Percentiles rank a stretch among this genome's conserved stretches.
phyloP scores from a whole-genome alignment of 1,284 basidiomycete species.

The Leccinum colubrinum region DNA sequence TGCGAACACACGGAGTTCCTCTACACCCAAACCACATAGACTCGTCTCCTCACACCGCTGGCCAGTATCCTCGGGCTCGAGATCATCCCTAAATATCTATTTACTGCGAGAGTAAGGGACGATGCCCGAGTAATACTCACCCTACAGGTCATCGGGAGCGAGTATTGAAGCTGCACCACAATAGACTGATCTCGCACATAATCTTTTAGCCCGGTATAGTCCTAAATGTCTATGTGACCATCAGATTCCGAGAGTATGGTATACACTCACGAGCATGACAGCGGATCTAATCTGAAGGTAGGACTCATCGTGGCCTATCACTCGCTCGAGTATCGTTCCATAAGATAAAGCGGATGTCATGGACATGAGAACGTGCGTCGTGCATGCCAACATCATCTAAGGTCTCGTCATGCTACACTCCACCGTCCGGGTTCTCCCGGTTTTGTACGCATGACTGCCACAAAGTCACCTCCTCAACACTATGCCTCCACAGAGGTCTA shows the following conservation, averaged over 20 bases:
- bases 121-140: too few species aligned
- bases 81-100: slow-evolving; percentile 24
- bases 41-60: too few species aligned
- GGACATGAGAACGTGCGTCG: background rate
- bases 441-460: background rate
- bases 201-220: too few species aligned
- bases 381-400: background rate
- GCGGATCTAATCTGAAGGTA: slow-evolving; percentile 58
- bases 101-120: too few species aligned
- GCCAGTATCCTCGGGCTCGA: slow-evolving; percentile 42
- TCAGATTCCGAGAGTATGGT: background rate
- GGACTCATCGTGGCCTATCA: slow-evolving; percentile 57
- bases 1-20: slow-evolving; percentile 17
- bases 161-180: too few species aligned
- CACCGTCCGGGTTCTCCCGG: background rate
- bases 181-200: too few species aligned
- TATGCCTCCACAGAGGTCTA: slow-evolving; percentile 15
- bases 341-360: slow-evolving; percentile 76
- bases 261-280: slow-evolving; percentile 42
- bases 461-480: background rate
- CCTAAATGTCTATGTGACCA: background rate
- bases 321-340: slow-evolving; percentile 71
- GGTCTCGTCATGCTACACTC: background rate
- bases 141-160: too few species aligned
- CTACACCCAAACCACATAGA: slow-evolving; percentile 20